These are phyloP conservation scores for Clarireedia hainanense DNA, from an alignment of 2,329 filamentous ascomycete genomes.

Conservation along the genomic window DNA sequence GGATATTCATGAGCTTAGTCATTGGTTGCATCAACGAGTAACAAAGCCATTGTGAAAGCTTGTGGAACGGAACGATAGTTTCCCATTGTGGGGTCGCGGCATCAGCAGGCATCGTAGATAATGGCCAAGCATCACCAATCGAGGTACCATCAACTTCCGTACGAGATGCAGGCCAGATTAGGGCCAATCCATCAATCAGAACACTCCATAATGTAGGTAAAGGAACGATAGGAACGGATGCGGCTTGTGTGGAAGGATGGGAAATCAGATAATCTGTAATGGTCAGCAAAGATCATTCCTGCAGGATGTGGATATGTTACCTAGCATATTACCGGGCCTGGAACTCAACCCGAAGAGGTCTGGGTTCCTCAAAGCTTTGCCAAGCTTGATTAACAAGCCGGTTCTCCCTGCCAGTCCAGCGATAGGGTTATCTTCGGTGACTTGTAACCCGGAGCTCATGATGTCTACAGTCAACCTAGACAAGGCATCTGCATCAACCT, in stretches of 20 bases:
- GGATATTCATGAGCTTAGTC: conserved; percentile 69
- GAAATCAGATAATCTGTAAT: conserved; percentile 77
- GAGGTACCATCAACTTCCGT: conserved; percentile 81
- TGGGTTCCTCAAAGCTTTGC: conserved; percentile 66
- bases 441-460: conserved; percentile 78
- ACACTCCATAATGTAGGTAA: conserved; percentile 86
- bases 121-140: conserved; percentile 92
- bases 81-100: conserved; percentile 58
- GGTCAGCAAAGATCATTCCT: conserved; percentile 18
- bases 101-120: conserved; percentile 62
- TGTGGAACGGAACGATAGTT: conserved; percentile 84
- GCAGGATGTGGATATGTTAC: conserved; percentile 39
- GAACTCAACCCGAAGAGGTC: conserved; percentile 80
- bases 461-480: conserved; percentile 64
- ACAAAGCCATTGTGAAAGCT: conserved; percentile 88
- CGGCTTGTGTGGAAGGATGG: conserved; percentile 82
- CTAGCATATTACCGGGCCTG: conserved; percentile 88
- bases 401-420: conserved; percentile 80
- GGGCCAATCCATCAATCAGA: conserved; percentile 76
- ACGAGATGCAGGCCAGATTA: conserved; percentile 83
- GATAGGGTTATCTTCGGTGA: conserved; percentile 70
- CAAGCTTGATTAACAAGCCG: conserved; percentile 67
- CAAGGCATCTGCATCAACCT: conserved; percentile 81
- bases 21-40: conserved; percentile 93
- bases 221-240: conserved; percentile 78